A percentile compares a stretch with the other conserved stretches of the same genome.
Evolutionary conservation across 2,329 filamentous ascomycete genomes (phyloP).

Genomic region (Cladosporium sp.): DNA sequence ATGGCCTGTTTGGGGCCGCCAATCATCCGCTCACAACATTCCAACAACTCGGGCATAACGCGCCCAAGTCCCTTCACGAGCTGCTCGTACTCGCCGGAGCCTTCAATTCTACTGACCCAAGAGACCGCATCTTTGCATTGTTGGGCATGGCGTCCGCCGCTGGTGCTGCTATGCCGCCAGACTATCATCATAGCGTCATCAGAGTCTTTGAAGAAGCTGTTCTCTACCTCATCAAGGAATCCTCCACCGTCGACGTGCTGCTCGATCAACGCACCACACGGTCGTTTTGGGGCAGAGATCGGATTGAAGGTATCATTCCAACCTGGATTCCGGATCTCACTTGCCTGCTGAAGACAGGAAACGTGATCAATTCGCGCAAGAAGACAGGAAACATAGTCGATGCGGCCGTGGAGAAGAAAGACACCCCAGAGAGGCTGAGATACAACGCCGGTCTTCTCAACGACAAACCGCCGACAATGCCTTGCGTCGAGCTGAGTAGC

Average conservation of each 20-base stretch:
- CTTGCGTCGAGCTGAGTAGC: not conserved
- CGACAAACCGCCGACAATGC: not conserved
- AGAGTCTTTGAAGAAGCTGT: conserved; percentile 20
- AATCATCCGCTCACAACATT: conserved; percentile 15
- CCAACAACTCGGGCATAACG: conserved; percentile 3
- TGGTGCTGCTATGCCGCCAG: conserved; percentile 10
- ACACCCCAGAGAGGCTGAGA: not conserved
- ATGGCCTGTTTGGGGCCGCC: conserved; percentile 12
- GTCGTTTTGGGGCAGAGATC: not conserved
- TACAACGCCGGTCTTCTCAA: conserved; percentile 14
- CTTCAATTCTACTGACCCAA: conserved; percentile 17
- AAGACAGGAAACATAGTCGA: not conserved
- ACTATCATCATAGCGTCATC: conserved; percentile 16
- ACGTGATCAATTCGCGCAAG: not conserved
- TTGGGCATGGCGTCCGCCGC: conserved; percentile 12
- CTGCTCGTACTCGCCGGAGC: conserved; percentile 13
- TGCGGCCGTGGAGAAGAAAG: too few species aligned
- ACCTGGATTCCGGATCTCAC: conserved; percentile 16
- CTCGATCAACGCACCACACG: conserved; percentile 16
- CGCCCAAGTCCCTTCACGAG: conserved; percentile 11
- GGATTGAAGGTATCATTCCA: conserved; percentile 3
- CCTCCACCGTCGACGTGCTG: conserved; percentile 9
- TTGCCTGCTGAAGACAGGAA: conserved; percentile 5
- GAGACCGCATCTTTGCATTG: conserved; percentile 19
- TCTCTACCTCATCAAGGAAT: conserved; percentile 16